These are phyloP conservation scores for Lycium barbarum DNA, from an alignment of 257 asterid species.

Conservation along the genomic window DNA sequence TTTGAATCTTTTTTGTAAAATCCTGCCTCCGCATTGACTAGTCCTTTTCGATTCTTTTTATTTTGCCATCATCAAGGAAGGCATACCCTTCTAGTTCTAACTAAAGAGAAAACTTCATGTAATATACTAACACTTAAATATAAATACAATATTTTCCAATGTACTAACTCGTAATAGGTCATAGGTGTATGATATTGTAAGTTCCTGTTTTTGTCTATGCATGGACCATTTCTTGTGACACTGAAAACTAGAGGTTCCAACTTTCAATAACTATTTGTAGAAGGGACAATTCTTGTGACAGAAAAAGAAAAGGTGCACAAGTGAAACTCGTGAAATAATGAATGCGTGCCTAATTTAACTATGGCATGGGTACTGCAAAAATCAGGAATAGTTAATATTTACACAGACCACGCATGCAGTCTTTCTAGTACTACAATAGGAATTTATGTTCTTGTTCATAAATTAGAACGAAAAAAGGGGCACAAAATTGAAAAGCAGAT, in stretches of 20 bases:
- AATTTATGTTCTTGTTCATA: conserved; percentile 18
- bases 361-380: background rate
- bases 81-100: too few relatives aligned
- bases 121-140: background rate
- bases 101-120: too few relatives aligned
- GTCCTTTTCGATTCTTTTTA: too few relatives aligned
- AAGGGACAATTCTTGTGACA: conserved; percentile 21
- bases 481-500: conserved; percentile 17
- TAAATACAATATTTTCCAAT: background rate
- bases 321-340: conserved; percentile 17
- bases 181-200: background rate
- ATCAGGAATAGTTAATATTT: background rate
- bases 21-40: too few relatives aligned
- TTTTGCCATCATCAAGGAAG: too few relatives aligned
- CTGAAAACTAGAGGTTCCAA: background rate
- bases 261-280: background rate
- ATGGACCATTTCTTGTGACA: conserved; percentile 4
- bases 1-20: too few relatives aligned
- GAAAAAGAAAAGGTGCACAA: background rate
- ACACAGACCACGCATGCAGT: conserved; percentile 6
- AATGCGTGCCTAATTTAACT: background rate
- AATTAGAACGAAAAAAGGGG: background rate
- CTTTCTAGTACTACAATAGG: background rate
- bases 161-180: background rate
- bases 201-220: background rate